Evolutionary conservation across 108 stramenopile genomes (phyloP), one percentile per base, ranked within the genome.

Genomic region (Licmophora abbreviata): DNA sequence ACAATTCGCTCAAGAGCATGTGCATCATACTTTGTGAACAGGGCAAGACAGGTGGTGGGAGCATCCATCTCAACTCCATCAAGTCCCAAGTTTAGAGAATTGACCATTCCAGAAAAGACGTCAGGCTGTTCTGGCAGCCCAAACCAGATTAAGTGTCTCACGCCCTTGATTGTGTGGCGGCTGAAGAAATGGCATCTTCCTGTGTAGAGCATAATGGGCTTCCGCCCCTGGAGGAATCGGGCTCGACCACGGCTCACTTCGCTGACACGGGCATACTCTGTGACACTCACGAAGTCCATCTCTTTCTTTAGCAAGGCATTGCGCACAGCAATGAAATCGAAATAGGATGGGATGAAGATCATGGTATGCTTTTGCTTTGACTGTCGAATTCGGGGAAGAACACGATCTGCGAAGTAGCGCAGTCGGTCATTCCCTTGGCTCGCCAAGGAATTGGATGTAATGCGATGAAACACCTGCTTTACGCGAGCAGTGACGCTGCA

Each of bases 151-250:
- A 96, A 40, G 72, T 95, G 88, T 17, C 69, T 58, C 2, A 75
- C 83, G 30, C 97, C 97, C 49, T 92, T 88, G 63, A 97, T 95
- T 23, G 44, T 55, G 53, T 92, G 92, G 0, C 97, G 78, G 25
- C 76, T 59, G 58, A 92, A 97, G 61, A 88, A 97, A 51, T 96
- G 94, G 15, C 84, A 84, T 34, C 97, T 75, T 11, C 97, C 97
- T 7, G 94, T 93, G 71, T 95, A 96, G 17, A 97, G 74, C 85
- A 97, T 71, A 24, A 96, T 72, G 25, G 85, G 71, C 33, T 85
- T 86, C 18, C 80, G 66, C 4, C 97, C 97, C 44, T 95, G 91
- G 44, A 93, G 68, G 65, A 98, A 98, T 6, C 93, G 64, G 21
- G 88, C 81, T 11, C 95, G 77, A 22, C 87, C 92, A 6, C 95